phyloP scores from a whole-genome alignment of 2,329 filamentous ascomycete genomes.

The Akanthomyces muscarius region DNA sequence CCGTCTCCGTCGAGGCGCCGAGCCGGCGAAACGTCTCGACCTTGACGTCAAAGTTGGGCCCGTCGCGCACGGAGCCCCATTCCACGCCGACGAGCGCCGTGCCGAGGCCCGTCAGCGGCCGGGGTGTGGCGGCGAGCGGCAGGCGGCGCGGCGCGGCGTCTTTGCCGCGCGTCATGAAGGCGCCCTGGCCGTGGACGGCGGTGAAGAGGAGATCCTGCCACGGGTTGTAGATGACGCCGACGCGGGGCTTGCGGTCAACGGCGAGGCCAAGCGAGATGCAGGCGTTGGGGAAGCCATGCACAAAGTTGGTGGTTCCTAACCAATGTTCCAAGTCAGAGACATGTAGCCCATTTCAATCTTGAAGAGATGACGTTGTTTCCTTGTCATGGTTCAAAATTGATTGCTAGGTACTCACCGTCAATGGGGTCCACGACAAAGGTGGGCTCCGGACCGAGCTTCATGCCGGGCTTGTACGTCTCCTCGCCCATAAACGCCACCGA shows the following conservation, averaged over 20 bases:
- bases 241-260: conserved; percentile 54
- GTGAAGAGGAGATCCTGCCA: conserved; percentile 67
- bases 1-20: conserved; percentile 53
- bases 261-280: conserved; percentile 74
- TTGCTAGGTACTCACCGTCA: conserved; percentile 48
- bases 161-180: conserved; percentile 50
- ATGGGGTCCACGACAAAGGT: conserved; percentile 82
- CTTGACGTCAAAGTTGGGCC: conserved; percentile 68
- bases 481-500: conserved; percentile 65
- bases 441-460: conserved; percentile 57
- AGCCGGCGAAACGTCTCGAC: conserved; percentile 60
- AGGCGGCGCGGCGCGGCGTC: conserved; percentile 28
- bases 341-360: too few relatives aligned
- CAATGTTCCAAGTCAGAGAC: too few relatives aligned
- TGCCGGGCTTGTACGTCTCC: conserved; percentile 69
- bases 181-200: conserved; percentile 63
- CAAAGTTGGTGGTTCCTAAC: conserved; percentile 66
- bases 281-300: conserved; percentile 70
- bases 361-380: too few relatives aligned
- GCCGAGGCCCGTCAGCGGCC: conserved; percentile 57
- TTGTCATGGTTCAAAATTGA: too few relatives aligned
- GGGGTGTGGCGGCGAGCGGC: conserved; percentile 43
- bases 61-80: conserved; percentile 67
- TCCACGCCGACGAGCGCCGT: conserved; percentile 65
- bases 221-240: conserved; percentile 79